Evolutionary conservation across 1,284 basidiomycete genomes (phyloP).

Genomic region (Pseudozyma sp.): DNA sequence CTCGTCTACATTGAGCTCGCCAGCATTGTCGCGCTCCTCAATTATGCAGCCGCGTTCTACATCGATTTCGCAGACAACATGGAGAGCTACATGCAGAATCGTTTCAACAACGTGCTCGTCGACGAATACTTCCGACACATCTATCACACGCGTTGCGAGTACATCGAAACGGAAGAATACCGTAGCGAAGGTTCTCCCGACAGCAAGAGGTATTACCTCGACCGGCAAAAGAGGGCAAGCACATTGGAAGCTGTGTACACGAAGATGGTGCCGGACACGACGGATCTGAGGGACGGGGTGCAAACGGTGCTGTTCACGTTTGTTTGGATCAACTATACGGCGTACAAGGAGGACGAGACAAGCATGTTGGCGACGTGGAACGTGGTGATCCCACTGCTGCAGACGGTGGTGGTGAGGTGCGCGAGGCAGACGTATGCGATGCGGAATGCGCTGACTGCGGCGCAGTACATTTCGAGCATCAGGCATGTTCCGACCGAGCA

Average conservation of each 20-base stretch:
- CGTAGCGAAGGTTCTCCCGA: neutral
- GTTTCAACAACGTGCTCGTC: neutral
- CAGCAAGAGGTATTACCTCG: neutral
- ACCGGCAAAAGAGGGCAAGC: neutral
- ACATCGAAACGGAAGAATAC: slow-evolving; percentile 29
- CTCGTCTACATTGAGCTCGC: slow-evolving; percentile 18
- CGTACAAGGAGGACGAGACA: neutral
- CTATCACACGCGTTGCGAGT: slow-evolving; percentile 6
- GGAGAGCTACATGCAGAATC: slow-evolving; percentile 10
- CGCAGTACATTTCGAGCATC: neutral
- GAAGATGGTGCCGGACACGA: slow-evolving; percentile 14
- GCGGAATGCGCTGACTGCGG: neutral
- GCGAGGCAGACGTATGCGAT: slow-evolving; percentile 3
- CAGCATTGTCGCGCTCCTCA: slow-evolving; percentile 26
- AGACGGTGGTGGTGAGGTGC: slow-evolving; percentile 25
- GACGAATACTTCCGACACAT: slow-evolving; percentile 1
- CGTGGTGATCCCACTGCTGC: slow-evolving; percentile 21
- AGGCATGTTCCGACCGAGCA: neutral
- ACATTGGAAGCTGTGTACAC: neutral
- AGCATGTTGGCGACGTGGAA: slow-evolving; percentile 12
- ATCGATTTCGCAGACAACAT: slow-evolving; percentile 4
- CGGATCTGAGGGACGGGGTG: slow-evolving; percentile 27
- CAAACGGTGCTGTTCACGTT: slow-evolving; percentile 35
- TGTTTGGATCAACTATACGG: slow-evolving; percentile 34
- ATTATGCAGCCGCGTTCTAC: slow-evolving; percentile 29